phyloP scores from a whole-genome alignment of 2,329 filamentous ascomycete species.

The Akanthomyces muscarius region DNA sequence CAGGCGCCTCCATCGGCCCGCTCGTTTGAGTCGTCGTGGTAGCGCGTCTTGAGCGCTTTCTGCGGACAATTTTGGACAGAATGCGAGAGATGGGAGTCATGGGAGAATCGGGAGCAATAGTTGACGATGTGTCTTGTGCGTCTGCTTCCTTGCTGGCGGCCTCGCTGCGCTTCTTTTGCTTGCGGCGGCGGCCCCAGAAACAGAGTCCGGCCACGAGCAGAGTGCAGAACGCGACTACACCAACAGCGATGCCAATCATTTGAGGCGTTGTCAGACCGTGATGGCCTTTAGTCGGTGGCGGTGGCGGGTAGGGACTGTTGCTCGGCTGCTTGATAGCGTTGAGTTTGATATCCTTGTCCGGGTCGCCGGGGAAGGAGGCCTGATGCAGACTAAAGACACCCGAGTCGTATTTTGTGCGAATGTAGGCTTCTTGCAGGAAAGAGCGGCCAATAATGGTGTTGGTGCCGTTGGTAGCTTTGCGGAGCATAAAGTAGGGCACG shows the following conservation, averaged over 20 bases:
- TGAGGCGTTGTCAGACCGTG: conserved; percentile 37
- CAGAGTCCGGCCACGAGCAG: conserved; percentile 32
- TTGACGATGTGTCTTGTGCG: conserved; percentile 35
- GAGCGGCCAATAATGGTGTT: conserved; percentile 62
- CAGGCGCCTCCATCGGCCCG: conserved; percentile 32
- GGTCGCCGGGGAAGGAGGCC: conserved; percentile 47
- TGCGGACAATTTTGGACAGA: conserved; percentile 41
- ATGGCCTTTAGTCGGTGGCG: conserved; percentile 22
- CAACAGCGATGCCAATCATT: conserved; percentile 45
- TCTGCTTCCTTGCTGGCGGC: conserved; percentile 28
- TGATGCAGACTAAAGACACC: conserved; percentile 52
- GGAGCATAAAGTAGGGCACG: conserved; percentile 63
- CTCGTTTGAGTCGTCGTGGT: conserved; percentile 25
- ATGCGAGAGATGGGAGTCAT: conserved; percentile 26
- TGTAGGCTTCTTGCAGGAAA: conserved; percentile 66
- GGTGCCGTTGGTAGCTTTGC: conserved; percentile 48
- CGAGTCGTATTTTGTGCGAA: conserved; percentile 54
- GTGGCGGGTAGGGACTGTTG: conserved; percentile 45
- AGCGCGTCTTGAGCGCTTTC: conserved; percentile 28
- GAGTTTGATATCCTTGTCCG: conserved; percentile 37
- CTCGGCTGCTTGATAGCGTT: conserved; percentile 39
- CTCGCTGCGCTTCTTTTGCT: conserved; percentile 26
- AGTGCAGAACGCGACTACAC: conserved; percentile 33
- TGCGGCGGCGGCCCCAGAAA: conserved; percentile 30
- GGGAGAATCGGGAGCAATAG: conserved; percentile 27